Evolutionary conservation across 345 rosid species (phyloP).

Genomic region (Combretum micranthum): DNA sequence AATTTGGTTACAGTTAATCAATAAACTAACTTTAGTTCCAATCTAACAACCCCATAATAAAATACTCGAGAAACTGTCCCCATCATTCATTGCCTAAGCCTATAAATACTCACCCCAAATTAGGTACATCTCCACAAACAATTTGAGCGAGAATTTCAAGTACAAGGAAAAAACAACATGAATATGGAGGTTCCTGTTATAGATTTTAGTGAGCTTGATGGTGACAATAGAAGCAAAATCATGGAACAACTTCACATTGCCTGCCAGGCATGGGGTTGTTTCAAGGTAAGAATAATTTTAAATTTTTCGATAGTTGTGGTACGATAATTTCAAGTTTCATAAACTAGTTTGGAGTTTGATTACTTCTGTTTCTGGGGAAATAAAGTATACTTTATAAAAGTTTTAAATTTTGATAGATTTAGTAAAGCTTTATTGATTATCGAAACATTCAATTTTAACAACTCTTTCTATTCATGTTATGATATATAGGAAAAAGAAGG

Average conservation of each 20-base stretch:
- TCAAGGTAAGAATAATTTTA: constrained; percentile 37
- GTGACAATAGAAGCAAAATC: constrained; percentile 47
- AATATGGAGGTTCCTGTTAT: constrained; percentile 65
- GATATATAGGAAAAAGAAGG: too few relatives aligned
- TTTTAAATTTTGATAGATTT: too few relatives aligned
- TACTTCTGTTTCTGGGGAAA: too few relatives aligned
- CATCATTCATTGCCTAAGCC: constrained; percentile 4
- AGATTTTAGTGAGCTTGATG: constrained; percentile 52
- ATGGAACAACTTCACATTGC: constrained; percentile 70
- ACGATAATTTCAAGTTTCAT: too few relatives aligned
- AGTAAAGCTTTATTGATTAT: too few relatives aligned
- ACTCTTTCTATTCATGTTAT: too few relatives aligned
- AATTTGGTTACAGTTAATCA: neutral
- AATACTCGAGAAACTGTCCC: neutral
- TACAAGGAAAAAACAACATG: neutral
- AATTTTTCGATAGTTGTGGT: too few relatives aligned
- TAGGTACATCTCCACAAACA: constrained; percentile 5
- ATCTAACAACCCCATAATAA: neutral
- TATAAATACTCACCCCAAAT: constrained; percentile 28
- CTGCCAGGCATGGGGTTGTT: constrained; percentile 86
- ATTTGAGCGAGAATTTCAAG: constrained; percentile 1
- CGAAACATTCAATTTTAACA: too few relatives aligned
- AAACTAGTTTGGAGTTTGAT: too few relatives aligned
- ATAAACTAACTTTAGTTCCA: neutral
- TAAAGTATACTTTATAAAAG: too few relatives aligned